A percentile compares a stretch with the other conserved stretches of the same genome.
Evolutionary conservation across 257 asterid genomes (phyloP).

Genomic region (Jacaranda mimosifolia): DNA sequence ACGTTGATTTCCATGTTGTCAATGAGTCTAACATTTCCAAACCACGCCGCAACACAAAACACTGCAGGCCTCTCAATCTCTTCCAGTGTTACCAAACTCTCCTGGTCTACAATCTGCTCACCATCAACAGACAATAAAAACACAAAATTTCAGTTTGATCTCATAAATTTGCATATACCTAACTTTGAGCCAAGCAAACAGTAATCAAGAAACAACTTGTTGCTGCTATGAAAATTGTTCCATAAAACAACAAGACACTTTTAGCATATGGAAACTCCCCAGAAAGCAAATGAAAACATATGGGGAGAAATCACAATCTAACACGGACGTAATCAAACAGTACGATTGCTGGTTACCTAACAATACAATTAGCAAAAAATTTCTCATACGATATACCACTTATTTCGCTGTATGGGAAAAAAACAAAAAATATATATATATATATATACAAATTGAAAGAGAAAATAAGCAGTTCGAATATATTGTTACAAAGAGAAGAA

Average conservation of each 20-base stretch:
- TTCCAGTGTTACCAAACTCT: conserved; percentile 59
- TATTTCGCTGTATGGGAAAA: neutral
- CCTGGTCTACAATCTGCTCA: conserved; percentile 85
- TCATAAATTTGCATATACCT: neutral
- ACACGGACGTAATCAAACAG: neutral
- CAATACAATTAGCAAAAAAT: neutral
- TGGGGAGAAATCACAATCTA: neutral
- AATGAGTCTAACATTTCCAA: conserved; percentile 80
- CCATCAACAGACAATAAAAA: neutral
- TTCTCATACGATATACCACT: neutral
- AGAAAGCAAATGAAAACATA: neutral
- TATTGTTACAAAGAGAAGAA: neutral
- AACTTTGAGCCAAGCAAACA: neutral
- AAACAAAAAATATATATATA: neutral
- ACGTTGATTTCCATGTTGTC: conserved; percentile 82
- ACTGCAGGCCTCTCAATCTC: conserved; percentile 72
- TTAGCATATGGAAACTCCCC: neutral
- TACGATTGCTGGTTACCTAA: neutral
- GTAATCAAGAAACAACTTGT: neutral
- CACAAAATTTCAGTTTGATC: neutral
- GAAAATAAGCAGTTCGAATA: neutral
- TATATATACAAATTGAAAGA: neutral
- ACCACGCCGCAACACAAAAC: conserved; percentile 88
- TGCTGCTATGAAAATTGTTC: neutral
- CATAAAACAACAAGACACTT: neutral